These are phyloP conservation scores for Penicillium chermesinum DNA, from an alignment of 495 filamentous ascomycete genomes.

Conservation along the genomic window DNA sequence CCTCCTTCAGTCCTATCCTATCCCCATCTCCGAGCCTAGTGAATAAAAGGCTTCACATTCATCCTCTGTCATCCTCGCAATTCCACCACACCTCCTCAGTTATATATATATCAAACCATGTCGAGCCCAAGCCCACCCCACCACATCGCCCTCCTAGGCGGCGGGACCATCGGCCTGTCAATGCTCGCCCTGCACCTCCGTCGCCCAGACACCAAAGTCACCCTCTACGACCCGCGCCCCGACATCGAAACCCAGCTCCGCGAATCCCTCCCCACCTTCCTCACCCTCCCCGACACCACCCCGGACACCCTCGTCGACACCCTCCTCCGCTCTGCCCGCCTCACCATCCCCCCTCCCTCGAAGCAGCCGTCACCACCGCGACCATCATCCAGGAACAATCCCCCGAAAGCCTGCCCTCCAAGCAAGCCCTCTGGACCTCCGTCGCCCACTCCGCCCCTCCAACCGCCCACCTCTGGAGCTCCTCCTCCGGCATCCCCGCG, in stretches of 20 bases:
- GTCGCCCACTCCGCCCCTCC: slow-evolving; percentile 35
- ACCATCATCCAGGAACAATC: slow-evolving; percentile 56
- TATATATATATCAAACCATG: slow-evolving; percentile 3
- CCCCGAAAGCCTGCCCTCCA: slow-evolving; percentile 48
- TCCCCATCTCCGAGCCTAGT: background rate
- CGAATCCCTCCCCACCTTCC: slow-evolving; percentile 31
- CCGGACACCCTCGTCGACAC: slow-evolving; percentile 14
- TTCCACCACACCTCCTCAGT: background rate
- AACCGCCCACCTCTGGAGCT: slow-evolving; percentile 50
- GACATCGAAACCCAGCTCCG: slow-evolving; percentile 44
- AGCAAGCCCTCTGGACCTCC: slow-evolving; percentile 46
- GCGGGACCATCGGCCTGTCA: slow-evolving; percentile 58
- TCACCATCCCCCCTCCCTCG: slow-evolving; percentile 31
- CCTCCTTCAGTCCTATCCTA: background rate
- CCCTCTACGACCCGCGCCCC: slow-evolving; percentile 50
- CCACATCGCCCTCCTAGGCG: slow-evolving; percentile 48
- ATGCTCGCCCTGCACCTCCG: slow-evolving; percentile 52
- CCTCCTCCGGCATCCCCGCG: slow-evolving; percentile 53
- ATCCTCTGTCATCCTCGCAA: too few relatives aligned
- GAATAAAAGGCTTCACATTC: too few relatives aligned
- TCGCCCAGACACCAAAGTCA: slow-evolving; percentile 35
- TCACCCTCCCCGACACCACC: slow-evolving; percentile 1
- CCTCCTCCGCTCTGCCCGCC: slow-evolving; percentile 23
- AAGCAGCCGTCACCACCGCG: slow-evolving; percentile 38
- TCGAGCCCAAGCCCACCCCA: slow-evolving; percentile 19